These are phyloP conservation scores for Brassica cretica DNA, from an alignment of 345 rosid species.

Conservation along the genomic window DNA sequence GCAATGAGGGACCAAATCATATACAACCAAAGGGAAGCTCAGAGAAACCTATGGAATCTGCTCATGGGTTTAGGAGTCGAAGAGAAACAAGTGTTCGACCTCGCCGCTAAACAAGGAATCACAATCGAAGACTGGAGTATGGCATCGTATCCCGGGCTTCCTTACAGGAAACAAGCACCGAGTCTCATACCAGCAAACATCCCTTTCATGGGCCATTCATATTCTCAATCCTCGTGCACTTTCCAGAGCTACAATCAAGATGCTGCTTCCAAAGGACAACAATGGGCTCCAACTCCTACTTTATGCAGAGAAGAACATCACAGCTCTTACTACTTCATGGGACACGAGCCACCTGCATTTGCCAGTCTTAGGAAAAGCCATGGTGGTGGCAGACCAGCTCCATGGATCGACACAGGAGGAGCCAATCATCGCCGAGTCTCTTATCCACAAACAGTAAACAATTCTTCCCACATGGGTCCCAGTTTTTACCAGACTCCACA, in stretches of 20 bases:
- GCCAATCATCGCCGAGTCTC: conserved; percentile 50
- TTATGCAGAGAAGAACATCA: conserved; percentile 68
- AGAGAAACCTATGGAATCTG: conserved; percentile 77
- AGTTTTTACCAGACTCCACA: conserved; percentile 44
- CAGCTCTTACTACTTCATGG: conserved; percentile 60
- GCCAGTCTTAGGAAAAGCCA: conserved; percentile 45
- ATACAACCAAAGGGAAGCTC: conserved; percentile 84
- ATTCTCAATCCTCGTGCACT: conserved; percentile 58
- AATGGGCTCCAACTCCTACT: conserved; percentile 51
- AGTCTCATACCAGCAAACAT: conserved; percentile 39
- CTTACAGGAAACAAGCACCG: conserved; percentile 51
- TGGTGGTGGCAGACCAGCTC: conserved; percentile 44
- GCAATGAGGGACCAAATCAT: conserved; percentile 97
- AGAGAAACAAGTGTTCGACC: conserved; percentile 67
- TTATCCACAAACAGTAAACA: conserved; percentile 49
- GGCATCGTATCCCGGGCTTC: conserved; percentile 47
- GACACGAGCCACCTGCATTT: conserved; percentile 53
- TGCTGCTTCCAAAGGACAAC: conserved; percentile 44
- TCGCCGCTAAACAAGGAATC: conserved; percentile 80
- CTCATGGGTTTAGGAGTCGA: conserved; percentile 79
- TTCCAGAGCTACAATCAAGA: conserved; percentile 52
- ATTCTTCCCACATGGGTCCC: conserved; percentile 39
- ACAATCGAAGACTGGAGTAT: conserved; percentile 71
- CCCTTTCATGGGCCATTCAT: conserved; percentile 49
- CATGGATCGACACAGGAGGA: conserved; percentile 43